Percentiles rank a stretch among this genome's conserved stretches.
phyloP scores from a whole-genome alignment of 139 green algal genomes.

The Chlamydomonas incerta region DNA sequence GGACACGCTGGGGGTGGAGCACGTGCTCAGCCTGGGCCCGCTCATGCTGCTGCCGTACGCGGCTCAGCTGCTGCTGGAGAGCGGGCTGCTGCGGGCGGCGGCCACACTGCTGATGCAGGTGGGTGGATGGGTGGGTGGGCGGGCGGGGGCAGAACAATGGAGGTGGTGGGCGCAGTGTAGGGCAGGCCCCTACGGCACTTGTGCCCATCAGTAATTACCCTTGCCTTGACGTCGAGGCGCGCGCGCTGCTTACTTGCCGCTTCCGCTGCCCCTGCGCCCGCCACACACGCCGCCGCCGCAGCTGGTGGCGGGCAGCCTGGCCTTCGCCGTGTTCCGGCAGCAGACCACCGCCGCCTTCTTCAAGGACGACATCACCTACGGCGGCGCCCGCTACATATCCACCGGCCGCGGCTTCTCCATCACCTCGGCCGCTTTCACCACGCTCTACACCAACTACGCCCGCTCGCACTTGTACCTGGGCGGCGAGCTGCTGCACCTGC shows the following conservation, averaged over 20 bases:
- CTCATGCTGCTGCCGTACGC: conserved; percentile 71
- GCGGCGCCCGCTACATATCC: conserved; percentile 76
- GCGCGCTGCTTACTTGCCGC: no score
- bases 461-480: conserved; percentile 73
- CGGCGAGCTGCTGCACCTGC: conserved; percentile 63
- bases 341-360: conserved; percentile 70
- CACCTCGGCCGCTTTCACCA: conserved; percentile 74
- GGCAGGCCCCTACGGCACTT: conserved; percentile 21
- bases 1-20: conserved; percentile 10
- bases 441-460: conserved; percentile 56
- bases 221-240: no score
- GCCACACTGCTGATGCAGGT: conserved; percentile 48
- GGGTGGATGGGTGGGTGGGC: conserved; percentile 50
- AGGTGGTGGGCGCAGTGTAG: no score
- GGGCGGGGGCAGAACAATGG: no score
- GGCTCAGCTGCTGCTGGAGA: conserved; percentile 70
- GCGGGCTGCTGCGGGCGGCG: conserved; percentile 58
- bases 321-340: conserved; percentile 73
- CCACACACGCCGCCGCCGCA: background rate
- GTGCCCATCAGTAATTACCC: no score
- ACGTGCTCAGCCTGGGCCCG: conserved; percentile 67
- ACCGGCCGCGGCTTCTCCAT: conserved; percentile 79
- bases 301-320: conserved; percentile 60
- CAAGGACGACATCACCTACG: conserved; percentile 66
- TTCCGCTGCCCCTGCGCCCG: no score